Percentiles rank a stretch among this genome's conserved stretches.
Evolutionary conservation across 2,329 filamentous ascomycete species (phyloP).

Genomic region (Stemphylium beticola): DNA sequence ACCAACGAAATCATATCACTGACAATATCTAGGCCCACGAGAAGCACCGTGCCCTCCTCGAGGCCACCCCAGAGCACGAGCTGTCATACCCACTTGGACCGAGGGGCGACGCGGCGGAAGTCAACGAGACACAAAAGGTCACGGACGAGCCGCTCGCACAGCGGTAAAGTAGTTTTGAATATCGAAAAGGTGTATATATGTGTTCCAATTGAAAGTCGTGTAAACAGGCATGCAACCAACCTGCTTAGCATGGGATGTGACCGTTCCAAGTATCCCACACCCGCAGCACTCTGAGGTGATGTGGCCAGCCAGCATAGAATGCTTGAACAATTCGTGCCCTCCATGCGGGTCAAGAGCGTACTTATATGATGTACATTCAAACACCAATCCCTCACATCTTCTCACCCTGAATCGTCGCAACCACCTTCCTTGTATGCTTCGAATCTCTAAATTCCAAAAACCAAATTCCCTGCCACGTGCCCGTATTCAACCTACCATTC

Average conservation of each 20-base stretch:
- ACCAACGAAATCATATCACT: background rate
- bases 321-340: too few species aligned
- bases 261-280: background rate
- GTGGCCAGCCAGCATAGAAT: too few species aligned
- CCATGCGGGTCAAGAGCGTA: too few species aligned
- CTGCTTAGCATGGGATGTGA: background rate
- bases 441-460: slow-evolving; percentile 85
- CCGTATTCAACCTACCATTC: slow-evolving; percentile 75
- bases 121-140: slow-evolving; percentile 64
- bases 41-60: slow-evolving; percentile 81
- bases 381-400: slow-evolving; percentile 54
- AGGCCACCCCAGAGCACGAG: slow-evolving; percentile 77
- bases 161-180: slow-evolving; percentile 51
- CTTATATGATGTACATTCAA: too few species aligned
- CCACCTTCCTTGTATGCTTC: slow-evolving; percentile 79
- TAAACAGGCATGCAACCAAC: background rate
- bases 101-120: slow-evolving; percentile 64
- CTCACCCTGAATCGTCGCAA: slow-evolving; percentile 95
- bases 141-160: slow-evolving; percentile 66
- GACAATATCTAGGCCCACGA: slow-evolving; percentile 74
- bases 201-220: slow-evolving; percentile 18
- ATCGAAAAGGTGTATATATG: slow-evolving; percentile 33
- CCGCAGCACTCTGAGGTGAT: too few species aligned
- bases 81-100: slow-evolving; percentile 81
- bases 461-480: slow-evolving; percentile 90